These are phyloP conservation scores for Penicillium verhagenii DNA, from an alignment of 495 filamentous ascomycete genomes.

Conservation along the genomic window DNA sequence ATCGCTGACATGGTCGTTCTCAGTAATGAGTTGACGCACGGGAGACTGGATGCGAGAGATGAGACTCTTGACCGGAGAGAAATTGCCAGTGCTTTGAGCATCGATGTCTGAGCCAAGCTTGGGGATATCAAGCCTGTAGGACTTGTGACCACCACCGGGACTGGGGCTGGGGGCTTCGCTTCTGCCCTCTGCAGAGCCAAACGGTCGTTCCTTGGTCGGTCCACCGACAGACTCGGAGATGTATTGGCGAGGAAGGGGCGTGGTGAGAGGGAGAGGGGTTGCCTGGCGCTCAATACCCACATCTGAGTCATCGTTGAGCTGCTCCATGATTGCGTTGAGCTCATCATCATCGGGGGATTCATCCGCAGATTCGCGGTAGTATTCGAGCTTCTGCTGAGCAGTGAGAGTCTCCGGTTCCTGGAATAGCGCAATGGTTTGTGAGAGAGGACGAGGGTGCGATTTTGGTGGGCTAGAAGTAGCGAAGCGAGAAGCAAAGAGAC, in stretches of 20 bases:
- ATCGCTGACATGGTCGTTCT: conserved; percentile 72
- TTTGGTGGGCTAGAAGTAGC: conserved; percentile 31
- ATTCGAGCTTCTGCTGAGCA: conserved; percentile 13
- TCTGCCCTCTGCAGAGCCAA: conserved; percentile 54
- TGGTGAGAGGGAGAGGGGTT: conserved; percentile 32
- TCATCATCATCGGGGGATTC: conserved; percentile 67
- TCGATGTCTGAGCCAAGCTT: conserved; percentile 44
- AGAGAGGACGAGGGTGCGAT: conserved; percentile 8
- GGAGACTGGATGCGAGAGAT: conserved; percentile 49
- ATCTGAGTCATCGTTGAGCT: conserved; percentile 70
- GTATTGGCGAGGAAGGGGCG: conserved; percentile 6
- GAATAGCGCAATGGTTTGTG: conserved; percentile 4
- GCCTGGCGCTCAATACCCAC: conserved; percentile 65
- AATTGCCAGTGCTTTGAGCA: conserved; percentile 35
- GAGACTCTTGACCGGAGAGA: conserved; percentile 40
- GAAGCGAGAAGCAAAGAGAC: conserved; percentile 43
- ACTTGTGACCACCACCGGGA: conserved; percentile 57
- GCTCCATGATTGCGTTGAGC: conserved; percentile 82
- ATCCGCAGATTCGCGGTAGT: conserved; percentile 24
- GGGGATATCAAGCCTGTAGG: conserved; percentile 43
- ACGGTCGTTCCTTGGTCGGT: conserved; percentile 55
- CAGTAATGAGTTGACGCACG: conserved; percentile 64
- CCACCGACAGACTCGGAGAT: conserved; percentile 37
- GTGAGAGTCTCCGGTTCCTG: conserved; percentile 7
- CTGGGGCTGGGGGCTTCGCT: conserved; percentile 78